Evolutionary conservation across 768 basidiomycete species (phyloP), one percentile per base, ranked within the genome.

Genomic region (Sutorius australiensis): DNA sequence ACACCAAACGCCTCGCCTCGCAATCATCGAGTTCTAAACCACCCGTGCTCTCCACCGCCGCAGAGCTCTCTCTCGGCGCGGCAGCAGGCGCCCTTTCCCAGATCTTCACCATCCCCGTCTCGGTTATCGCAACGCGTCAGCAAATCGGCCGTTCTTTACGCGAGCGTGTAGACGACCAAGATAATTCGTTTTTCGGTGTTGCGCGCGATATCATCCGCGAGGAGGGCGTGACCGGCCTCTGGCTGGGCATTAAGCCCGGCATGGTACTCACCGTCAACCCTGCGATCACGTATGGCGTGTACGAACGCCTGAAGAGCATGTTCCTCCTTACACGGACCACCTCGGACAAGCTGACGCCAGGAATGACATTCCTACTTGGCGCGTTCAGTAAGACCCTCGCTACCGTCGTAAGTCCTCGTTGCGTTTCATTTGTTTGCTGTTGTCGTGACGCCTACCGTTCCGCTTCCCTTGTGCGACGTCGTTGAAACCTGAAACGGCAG

Each of bases 181-280:
- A 86, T 62, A 87, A 89, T 56, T 88, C 88, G 0, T 89, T 99
- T 73, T 55, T 89, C 19, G 78, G 76, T 30, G 88, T 97, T 9
- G 92, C 86, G 8, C 77, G 79, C 12, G 90, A 95, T 67, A 97
- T 99, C 64, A 75, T 98, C 37, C 80, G 82, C 1, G 92, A 95
- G 69, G 92, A 95, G 55, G 93, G 93, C 49, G 74, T 92, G 2
- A 77, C 82, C 0, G 95, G 92, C 9, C 75, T 98, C 2, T 99
- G 97, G 97, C 77, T 93, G 6, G 97, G 97, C 7, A 74, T 98
- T 55, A 90, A 87, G 67, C 95, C 97, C 2, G 84, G 91, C 37
- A 73, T 99, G 59, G 92, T 98, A n/a, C 79, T 99, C 32, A 98
- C 95, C 32, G 84, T 94, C 48, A 98, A 98, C 70, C 95, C 97